Base-by-base conservation (phyloP, 2,329 filamentous ascomycete genomes). In the Pseudogymnoascus sp. region DNA sequence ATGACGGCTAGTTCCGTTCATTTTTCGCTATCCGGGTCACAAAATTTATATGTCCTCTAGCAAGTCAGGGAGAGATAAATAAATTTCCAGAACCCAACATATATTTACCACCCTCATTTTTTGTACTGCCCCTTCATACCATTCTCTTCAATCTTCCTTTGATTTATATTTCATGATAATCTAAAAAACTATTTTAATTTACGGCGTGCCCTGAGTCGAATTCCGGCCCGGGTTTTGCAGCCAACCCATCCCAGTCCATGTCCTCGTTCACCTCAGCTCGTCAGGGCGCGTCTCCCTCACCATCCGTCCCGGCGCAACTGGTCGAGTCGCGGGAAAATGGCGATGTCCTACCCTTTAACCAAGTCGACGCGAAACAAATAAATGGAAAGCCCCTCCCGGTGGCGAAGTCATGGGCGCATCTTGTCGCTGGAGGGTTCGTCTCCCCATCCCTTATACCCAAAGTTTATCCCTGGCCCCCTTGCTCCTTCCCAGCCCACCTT, bases 341-440 rank as follows among this genome's bases (percentile, higher is more conserved):
- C 37, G 83, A 84, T 64, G 76, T 81, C 4, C 71, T 81, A 2
- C 81, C 83, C 41, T n/a, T 66, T 10, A 62, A 78, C 78, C 63
- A 72, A 66, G 64, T 72, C 74, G 74, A 77, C 76, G 77, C 72
- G 57, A 63, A 72, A 1, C 69, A 73, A 67, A 71, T 79, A 75
- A 73, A 74, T 64, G 65, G 71, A 16, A 73, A 73, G 66, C 71
- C 74, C 28, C 66, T 69, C 39, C 82, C 83, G 1, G 83, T 84
- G 71, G 81, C 87, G 71, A 93, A 92, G 76, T 92, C 92, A 75
- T 96, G 92, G 90, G 90, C 92, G 67, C 92, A 96, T 80, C 88
- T 97, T 72, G 84, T 96, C 65, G 93, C 93, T 63, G 93, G 93
- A 82, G 93, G 87, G 92, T 96, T 83, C 72, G 84, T 79, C 65